Conservation (phyloP, 306 rosid species). For the Malus fusca region DNA sequence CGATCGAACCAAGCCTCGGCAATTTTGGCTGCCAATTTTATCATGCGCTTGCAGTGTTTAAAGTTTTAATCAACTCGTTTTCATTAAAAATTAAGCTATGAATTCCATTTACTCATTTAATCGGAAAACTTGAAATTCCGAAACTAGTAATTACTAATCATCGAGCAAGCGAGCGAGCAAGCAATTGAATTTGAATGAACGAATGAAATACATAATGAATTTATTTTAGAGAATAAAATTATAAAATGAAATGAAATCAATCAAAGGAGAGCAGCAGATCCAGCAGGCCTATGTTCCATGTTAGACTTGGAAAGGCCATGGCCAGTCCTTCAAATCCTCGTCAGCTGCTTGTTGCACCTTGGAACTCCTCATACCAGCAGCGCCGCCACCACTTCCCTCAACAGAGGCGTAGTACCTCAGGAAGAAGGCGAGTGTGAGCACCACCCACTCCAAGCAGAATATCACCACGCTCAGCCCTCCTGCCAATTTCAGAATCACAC, state of each 20-base stretch:
- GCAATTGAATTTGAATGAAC: not conserved
- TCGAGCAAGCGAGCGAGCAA: not conserved
- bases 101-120: too few relatives aligned
- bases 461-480: slow-evolving; percentile 72
- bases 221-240: not conserved
- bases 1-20: too few relatives aligned
- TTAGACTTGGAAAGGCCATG: slow-evolving; percentile 81
- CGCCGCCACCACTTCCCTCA: slow-evolving; percentile 21
- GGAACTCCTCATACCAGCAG: slow-evolving; percentile 38
- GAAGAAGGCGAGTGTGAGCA: slow-evolving; percentile 65
- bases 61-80: too few relatives aligned
- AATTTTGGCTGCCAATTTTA: too few relatives aligned
- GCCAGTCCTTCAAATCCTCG: slow-evolving; percentile 84
- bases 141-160: not conserved
- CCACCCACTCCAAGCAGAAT: slow-evolving; percentile 85
- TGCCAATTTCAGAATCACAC: slow-evolving; percentile 61
- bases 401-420: slow-evolving; percentile 65
- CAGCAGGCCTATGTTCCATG: not conserved
- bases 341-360: slow-evolving; percentile 57
- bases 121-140: not conserved
- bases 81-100: too few relatives aligned
- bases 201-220: not conserved
- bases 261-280: not conserved
- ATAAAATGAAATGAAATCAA: not conserved
- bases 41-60: too few relatives aligned